Percentiles rank a stretch among this genome's conserved stretches.
Evolutionary conservation across 177 flowering plant species (phyloP).

Genomic region (Vitis hybrid): DNA sequence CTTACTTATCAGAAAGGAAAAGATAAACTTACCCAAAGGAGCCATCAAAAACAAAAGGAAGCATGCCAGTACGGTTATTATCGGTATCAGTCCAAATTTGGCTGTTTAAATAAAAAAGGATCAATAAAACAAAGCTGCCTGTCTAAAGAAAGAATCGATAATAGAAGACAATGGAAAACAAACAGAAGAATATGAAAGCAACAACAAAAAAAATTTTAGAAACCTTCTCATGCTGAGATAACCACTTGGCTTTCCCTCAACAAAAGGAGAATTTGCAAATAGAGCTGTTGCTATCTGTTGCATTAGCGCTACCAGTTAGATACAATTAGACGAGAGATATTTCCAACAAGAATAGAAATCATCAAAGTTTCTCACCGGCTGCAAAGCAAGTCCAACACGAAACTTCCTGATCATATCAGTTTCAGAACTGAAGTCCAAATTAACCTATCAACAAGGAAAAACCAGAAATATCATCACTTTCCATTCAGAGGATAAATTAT

Average conservation of each 20-base stretch:
- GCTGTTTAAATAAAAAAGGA: conserved; percentile 40
- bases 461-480: neutral
- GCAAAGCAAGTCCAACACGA: conserved; percentile 94
- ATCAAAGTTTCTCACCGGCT: conserved; percentile 74
- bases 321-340: conserved; percentile 4
- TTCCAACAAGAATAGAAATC: neutral
- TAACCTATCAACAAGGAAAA: conserved; percentile 55
- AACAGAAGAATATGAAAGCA: neutral
- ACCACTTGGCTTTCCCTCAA: conserved; percentile 96
- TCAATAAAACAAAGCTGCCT: conserved; percentile 1
- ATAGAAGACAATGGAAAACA: neutral
- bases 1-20: neutral
- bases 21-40: conserved; percentile 81
- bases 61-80: conserved; percentile 94
- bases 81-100: conserved; percentile 97
- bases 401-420: conserved; percentile 96
- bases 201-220: conserved; percentile 5
- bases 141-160: neutral
- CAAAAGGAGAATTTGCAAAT: conserved; percentile 98
- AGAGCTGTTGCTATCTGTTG: conserved; percentile 95
- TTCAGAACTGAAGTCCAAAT: conserved; percentile 95
- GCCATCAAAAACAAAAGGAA: conserved; percentile 96
- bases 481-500: neutral
- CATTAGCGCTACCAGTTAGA: conserved; percentile 30
- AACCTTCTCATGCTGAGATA: conserved; percentile 98